A percentile compares a stretch with the other conserved stretches of the same genome.
phyloP scores from a whole-genome alignment of 805 yeast genomes.

The Clavispora fructus region DNA sequence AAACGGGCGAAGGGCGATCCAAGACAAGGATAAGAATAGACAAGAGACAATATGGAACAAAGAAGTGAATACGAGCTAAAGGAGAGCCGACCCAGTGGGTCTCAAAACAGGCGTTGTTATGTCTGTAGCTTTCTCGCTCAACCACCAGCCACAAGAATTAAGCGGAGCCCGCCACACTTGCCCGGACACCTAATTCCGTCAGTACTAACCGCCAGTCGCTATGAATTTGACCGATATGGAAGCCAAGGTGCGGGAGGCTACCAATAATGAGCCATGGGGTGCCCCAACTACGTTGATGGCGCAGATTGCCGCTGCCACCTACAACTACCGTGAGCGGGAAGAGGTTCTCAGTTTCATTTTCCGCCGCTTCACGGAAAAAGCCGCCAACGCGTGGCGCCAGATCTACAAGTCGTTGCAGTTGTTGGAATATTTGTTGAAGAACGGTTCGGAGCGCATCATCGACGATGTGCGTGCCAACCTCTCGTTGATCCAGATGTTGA shows the following conservation, averaged over 20 bases:
- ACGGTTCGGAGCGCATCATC: slow-evolving; percentile 91
- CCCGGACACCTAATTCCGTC: neutral
- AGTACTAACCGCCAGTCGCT: slow-evolving; percentile 43
- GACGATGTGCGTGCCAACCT: slow-evolving; percentile 89
- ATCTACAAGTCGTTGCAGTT: slow-evolving; percentile 91
- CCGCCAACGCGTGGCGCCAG: slow-evolving; percentile 97
- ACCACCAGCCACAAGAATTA: too few species aligned
- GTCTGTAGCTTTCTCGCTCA: too few species aligned
- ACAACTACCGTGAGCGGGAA: slow-evolving; percentile 75
- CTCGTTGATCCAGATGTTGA: slow-evolving; percentile 78
- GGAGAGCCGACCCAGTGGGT: too few species aligned
- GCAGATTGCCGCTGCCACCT: slow-evolving; percentile 92
- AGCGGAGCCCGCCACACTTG: too few species aligned
- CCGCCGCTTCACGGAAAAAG: slow-evolving; percentile 90
- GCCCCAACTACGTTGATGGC: slow-evolving; percentile 88
- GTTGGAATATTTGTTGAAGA: slow-evolving; percentile 83
- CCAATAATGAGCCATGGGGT: slow-evolving; percentile 99
- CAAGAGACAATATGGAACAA: too few species aligned
- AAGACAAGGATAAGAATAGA: too few species aligned
- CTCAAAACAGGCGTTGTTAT: too few species aligned
- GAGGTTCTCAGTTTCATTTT: slow-evolving; percentile 73
- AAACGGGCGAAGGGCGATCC: too few species aligned
- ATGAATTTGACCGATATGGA: slow-evolving; percentile 96
- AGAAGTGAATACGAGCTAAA: too few species aligned
- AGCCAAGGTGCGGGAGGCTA: slow-evolving; percentile 93